Evolutionary conservation across 2,329 filamentous ascomycete genomes (phyloP).

Genomic region (Pseudogymnoascus sp.): DNA sequence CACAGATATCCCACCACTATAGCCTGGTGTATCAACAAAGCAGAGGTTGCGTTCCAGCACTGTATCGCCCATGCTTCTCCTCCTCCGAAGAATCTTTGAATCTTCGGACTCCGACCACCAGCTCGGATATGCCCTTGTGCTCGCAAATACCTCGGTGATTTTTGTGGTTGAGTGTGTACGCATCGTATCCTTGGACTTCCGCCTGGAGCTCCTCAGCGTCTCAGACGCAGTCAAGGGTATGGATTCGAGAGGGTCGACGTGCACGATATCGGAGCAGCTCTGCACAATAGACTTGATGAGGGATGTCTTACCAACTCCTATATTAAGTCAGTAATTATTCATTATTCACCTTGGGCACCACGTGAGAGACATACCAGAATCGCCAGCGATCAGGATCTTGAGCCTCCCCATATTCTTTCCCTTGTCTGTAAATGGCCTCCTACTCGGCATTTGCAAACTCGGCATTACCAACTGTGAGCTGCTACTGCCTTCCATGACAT

Average conservation of each 20-base stretch:
- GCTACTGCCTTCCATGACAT: conserved; percentile 42
- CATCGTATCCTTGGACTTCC: conserved; percentile 17
- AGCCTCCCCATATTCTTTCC: conserved; percentile 79
- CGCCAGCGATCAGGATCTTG: conserved; percentile 81
- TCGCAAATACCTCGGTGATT: conserved; percentile 66
- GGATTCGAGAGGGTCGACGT: conserved; percentile 61
- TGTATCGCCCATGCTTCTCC: conserved; percentile 66
- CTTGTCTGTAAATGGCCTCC: conserved; percentile 80
- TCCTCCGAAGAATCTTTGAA: conserved; percentile 49
- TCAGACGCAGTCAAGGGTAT: conserved; percentile 30
- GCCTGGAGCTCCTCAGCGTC: conserved; percentile 21
- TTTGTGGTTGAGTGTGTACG: conserved; percentile 28
- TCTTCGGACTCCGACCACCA: conserved; percentile 84
- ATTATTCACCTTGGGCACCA: conserved; percentile 14
- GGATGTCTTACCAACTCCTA: conserved; percentile 81
- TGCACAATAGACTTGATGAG: conserved; percentile 85
- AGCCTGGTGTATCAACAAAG: conserved; percentile 79
- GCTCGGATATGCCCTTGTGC: conserved; percentile 74
- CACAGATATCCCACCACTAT: conserved; percentile 47
- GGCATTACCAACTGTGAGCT: conserved; percentile 93
- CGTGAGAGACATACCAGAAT: conserved; percentile 50
- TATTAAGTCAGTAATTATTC: conserved; percentile 7
- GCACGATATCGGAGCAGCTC: conserved; percentile 82
- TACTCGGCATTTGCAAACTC: conserved; percentile 81
- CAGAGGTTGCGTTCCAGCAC: conserved; percentile 87